Conservation (phyloP, 345 rosid genomes). For the Eucalyptus curtisii region DNA sequence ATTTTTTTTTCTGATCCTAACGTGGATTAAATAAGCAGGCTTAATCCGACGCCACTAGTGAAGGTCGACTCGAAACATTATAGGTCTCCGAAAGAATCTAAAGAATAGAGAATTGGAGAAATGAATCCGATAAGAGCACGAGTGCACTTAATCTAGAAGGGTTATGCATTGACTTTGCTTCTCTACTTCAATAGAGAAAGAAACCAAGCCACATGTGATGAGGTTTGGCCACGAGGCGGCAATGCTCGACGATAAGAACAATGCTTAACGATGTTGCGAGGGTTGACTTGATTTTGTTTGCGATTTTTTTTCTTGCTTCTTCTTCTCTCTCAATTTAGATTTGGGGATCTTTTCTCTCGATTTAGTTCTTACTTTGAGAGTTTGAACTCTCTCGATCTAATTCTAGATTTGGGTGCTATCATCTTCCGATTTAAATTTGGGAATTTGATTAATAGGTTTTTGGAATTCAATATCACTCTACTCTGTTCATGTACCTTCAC, state of each 20-base stretch:
- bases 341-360: too few species aligned
- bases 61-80: neutral
- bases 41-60: neutral
- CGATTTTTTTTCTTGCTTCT: too few species aligned
- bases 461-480: too few species aligned
- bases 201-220: neutral
- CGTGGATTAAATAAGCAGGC: neutral
- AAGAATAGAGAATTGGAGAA: neutral
- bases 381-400: too few species aligned
- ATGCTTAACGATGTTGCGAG: accelerated
- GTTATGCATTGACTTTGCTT: neutral
- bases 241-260: neutral
- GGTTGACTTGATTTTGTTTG: too few species aligned
- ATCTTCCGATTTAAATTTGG: neutral
- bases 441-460: too few species aligned
- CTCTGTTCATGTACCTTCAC: too few species aligned
- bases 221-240: neutral
- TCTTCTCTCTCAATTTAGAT: too few species aligned
- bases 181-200: neutral
- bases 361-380: neutral
- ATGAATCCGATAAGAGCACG: neutral
- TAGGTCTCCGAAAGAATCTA: neutral
- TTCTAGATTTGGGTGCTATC: too few species aligned
- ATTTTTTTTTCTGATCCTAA: neutral
- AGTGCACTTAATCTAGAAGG: neutral